Base-by-base conservation (phyloP, 2,329 filamentous ascomycete genomes). In the Graphiopsis chlorocephala region DNA sequence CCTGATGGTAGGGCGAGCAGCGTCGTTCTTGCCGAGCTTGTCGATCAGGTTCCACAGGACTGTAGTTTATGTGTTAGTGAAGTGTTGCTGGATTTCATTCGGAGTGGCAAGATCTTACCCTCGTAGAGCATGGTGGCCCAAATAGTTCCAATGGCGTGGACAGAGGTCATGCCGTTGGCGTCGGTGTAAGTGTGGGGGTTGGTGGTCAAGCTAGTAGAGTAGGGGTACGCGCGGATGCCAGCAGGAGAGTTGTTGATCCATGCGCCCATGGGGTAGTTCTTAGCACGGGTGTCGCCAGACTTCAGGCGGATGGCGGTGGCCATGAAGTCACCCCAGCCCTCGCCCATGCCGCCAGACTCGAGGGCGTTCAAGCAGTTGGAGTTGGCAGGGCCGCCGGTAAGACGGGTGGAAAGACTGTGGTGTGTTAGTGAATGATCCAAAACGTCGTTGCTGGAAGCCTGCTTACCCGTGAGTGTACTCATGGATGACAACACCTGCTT, bases 401-500 rank as follows among this genome's bases (percentile, higher is more conserved):
- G 78, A 47, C 85, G 84, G 74, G 78, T 86, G 15, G 84, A 86
- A 10, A 88, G 35, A 25, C 72, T 20, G 79, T 78, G 69, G 2
- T 17, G 8, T 77, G 76, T 0, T 73, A 75, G 65, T 77, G 72
- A 29, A 56, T 33, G 23, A n/a, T 48, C n/a, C 2, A 25, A 7
- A 45, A 12, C 17, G 2, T 45, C 28, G 12, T 6, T 28, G 25
- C 14, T 28, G 2, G 12, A 29, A 1, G 31, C 3, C 20, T 15
- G 59, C 59, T 56, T 64, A 66, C 61, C 62, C 62, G 65, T 86
- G 84, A 1, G 81, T 84, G 71, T 82, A 86, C 71, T 86, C 84
- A 77, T 88, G 86, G 66, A 88, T 83, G 25, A 88, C 79, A 20
- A 88, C 84, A 64, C 84, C 83, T 6, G 84, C 82, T 56, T 88